Evolutionary conservation across 148 eudicot species (phyloP), one percentile per base, ranked within the genome.

Genomic region (Cornus florida): DNA sequence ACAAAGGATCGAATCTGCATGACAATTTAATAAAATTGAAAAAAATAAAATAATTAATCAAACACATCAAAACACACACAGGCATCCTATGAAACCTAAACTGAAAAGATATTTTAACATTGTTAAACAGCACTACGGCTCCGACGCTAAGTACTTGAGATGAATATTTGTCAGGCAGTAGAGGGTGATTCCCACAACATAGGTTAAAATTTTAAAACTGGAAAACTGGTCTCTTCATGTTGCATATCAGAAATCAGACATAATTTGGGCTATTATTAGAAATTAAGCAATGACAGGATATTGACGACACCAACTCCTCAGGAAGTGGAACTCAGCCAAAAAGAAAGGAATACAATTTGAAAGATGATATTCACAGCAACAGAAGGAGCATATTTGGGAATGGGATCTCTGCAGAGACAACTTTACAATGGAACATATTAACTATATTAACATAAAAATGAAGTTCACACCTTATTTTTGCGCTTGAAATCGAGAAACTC

Each of bases 401-500:
- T 43, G 10, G 48, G 10, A 43, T 6, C 48, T 43, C 8, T 43
- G 48, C 48, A 43, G 14, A 76, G 23, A 73, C 17, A 56, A 69
- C 7, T 57, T 12, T 43, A 38, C 38, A 31, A 79, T 7, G n/a
- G 70, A 23, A 74, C 57, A 71, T 24, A 71, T 53, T 19, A 43
- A 53, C 3, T 0, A 67, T 0, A 20, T 35, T 46, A 72, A 66
- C 59, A 79, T 74, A 69, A 23, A 43, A 75, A 77, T 71, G 24
- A 14, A 74, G 76, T 60, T 20, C 84, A 64, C 59, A 89, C 97
- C 98, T 97, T 97, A 84, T 91, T 92, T 86, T 91, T 94, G 64
- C 99, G 99, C 90, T 97, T 97, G 73, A 73, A 90, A 89, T 97
- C 99, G 82, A 97, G 97, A 90, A 97, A 97, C 80, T 92, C 95